A percentile compares a stretch with the other conserved stretches of the same genome.
These are phyloP conservation scores for Alternaria angustiovoidea DNA, from an alignment of 2,329 filamentous ascomycete genomes.

Conservation along the genomic window DNA sequence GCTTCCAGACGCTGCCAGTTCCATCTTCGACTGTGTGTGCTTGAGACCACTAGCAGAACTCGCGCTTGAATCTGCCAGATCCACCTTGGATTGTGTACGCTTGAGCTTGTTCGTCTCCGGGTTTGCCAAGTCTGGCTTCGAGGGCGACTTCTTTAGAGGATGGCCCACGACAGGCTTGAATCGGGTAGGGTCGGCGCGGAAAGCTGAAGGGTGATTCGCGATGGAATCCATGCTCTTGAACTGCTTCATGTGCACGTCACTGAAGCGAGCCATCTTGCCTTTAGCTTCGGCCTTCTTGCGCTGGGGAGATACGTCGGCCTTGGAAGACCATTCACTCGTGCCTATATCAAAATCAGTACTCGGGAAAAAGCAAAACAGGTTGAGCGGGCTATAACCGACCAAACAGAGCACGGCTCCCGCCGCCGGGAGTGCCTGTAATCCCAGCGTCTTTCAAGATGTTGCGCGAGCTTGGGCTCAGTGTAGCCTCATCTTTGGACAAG, in stretches of 20 bases:
- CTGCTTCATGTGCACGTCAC: slow-evolving; percentile 82
- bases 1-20: slow-evolving; percentile 66
- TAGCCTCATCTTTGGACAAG: slow-evolving; percentile 66
- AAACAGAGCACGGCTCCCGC: slow-evolving; percentile 53
- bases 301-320: slow-evolving; percentile 53
- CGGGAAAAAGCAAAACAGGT: not conserved
- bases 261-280: slow-evolving; percentile 80
- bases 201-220: slow-evolving; percentile 81
- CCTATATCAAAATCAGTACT: slow-evolving; percentile 9
- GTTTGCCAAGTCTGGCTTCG: slow-evolving; percentile 59
- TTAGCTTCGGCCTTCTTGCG: slow-evolving; percentile 83
- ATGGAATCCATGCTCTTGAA: slow-evolving; percentile 99
- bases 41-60: slow-evolving; percentile 57
- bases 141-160: slow-evolving; percentile 42
- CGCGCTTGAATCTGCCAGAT: slow-evolving; percentile 66
- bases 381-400: slow-evolving; percentile 13
- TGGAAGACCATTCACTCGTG: slow-evolving; percentile 44
- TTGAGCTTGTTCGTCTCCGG: slow-evolving; percentile 57
- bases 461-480: slow-evolving; percentile 65
- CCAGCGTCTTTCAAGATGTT: slow-evolving; percentile 72
- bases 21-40: slow-evolving; percentile 64
- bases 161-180: slow-evolving; percentile 56
- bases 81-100: slow-evolving; percentile 66
- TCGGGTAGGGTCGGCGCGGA: slow-evolving; percentile 66
- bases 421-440: slow-evolving; percentile 60